Base-by-base conservation (phyloP, 192 early-diverging fungal genomes). In the Gryganskiella cystojenkinii region DNA sequence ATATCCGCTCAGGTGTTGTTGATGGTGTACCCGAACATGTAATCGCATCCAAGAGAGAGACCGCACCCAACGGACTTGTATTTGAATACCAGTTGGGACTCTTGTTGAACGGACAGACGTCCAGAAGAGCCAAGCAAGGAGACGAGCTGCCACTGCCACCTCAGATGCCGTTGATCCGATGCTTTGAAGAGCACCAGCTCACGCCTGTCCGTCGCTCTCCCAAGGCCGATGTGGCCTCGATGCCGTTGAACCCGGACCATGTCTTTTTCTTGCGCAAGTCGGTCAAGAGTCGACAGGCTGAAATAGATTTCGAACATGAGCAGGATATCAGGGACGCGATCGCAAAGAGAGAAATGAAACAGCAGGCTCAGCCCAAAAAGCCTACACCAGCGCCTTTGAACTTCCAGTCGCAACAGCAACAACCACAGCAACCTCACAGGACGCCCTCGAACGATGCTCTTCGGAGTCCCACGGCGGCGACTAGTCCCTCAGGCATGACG, bases 1-100 rank as follows among this genome's bases (percentile, higher is more conserved):
- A 79, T 45, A 80, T 89, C 14, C 42, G 63, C 3, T 57, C 82
- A n/a, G 82, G 80, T 4, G 78, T 81, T 6, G 78, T 83, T 17
- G 80, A 87, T 64, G 81, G 80, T 14, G 80, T 71, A 2, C 66
- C 74, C 14, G 62, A 55, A 27, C 65, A 69, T 59, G 20, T 78
- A 11, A 4, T 78, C 1, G 49, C 61, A 0, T 34, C 65, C 15
- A 78, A 78, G 40, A 60, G 61, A 11, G 50, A 51, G 49, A 52
- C 61, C 8, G 52, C n/a, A 6, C 67, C 56, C 14, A 69, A 64
- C 20, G 74, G 66, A 2, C 49, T 78, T 28, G 74, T 78, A 25
- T 45, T 69, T 46, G 61, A 78, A 44, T 78, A 78, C 49, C 74
- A 78, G 50, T 40, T 78, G 24, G 53, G 61, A 19, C 22, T 78